phyloP scores from a whole-genome alignment of 495 filamentous ascomycete species.

The Podospora australis region DNA sequence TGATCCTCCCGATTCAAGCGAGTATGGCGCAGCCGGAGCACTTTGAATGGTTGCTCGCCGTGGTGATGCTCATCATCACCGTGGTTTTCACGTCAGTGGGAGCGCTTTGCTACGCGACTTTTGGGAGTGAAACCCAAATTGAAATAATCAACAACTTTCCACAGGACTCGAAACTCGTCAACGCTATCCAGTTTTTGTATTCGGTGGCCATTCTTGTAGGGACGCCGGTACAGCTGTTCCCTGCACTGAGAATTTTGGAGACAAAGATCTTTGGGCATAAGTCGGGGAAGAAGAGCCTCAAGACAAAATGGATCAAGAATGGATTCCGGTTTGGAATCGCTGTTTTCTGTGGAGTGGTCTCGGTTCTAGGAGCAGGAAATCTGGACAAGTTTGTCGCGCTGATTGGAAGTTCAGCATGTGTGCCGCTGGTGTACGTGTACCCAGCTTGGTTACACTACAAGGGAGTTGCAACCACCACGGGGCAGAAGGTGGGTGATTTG shows the following conservation, averaged over 20 bases:
- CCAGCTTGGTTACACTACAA: slow-evolving; percentile 60
- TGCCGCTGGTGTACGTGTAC: slow-evolving; percentile 95
- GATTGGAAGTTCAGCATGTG: slow-evolving; percentile 57
- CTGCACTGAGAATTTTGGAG: slow-evolving; percentile 56
- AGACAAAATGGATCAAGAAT: slow-evolving; percentile 64
- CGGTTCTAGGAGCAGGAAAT: slow-evolving; percentile 50
- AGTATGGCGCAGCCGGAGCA: slow-evolving; percentile 55
- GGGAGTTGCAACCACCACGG: slow-evolving; percentile 45
- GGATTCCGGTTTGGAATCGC: slow-evolving; percentile 46
- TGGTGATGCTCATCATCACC: slow-evolving; percentile 58
- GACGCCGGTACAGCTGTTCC: slow-evolving; percentile 59
- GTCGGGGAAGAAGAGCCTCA: slow-evolving; percentile 48
- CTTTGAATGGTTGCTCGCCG: slow-evolving; percentile 50
- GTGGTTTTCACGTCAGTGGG: slow-evolving; percentile 57
- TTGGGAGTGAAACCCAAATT: slow-evolving; percentile 50
- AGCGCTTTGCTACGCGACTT: slow-evolving; percentile 58
- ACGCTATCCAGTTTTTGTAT: slow-evolving; percentile 61
- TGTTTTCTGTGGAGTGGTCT: slow-evolving; percentile 43
- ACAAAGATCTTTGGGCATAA: slow-evolving; percentile 44
- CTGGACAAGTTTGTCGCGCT: slow-evolving; percentile 60
- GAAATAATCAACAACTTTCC: slow-evolving; percentile 63
- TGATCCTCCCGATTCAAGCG: slow-evolving; percentile 59
- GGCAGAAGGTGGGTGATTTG: slow-evolving; percentile 46
- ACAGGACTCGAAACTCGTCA: slow-evolving; percentile 55
- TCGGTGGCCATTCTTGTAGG: slow-evolving; percentile 56